Evolutionary conservation across 345 rosid species (phyloP).

Genomic region (Erodium maritimum): DNA sequence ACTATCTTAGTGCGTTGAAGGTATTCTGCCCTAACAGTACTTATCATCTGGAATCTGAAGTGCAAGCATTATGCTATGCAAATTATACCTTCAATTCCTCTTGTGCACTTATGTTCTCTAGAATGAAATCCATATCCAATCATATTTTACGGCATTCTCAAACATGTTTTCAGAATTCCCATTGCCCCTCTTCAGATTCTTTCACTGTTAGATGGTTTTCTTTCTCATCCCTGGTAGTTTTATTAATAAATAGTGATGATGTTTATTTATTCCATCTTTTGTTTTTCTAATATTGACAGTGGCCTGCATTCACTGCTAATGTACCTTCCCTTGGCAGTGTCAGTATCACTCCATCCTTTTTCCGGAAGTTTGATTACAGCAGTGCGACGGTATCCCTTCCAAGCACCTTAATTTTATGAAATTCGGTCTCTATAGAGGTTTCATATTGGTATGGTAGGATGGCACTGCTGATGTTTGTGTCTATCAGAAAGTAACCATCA

Average conservation of each 20-base stretch:
- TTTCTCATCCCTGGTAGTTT: no score
- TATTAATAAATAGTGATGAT: background rate
- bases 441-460: background rate
- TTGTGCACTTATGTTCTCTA: background rate
- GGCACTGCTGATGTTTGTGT: background rate
- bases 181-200: background rate
- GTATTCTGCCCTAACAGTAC: conserved; percentile 15
- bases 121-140: background rate
- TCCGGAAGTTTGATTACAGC: conserved; percentile 71
- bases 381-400: conserved; percentile 40
- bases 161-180: background rate
- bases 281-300: conserved; percentile 20
- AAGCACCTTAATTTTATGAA: background rate
- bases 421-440: background rate
- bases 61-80: background rate
- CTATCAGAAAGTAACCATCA: background rate
- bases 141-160: background rate
- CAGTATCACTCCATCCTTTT: conserved; percentile 62
- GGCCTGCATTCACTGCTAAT: conserved; percentile 65
- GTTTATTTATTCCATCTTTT: background rate
- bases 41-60: background rate
- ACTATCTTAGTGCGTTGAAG: conserved; percentile 77
- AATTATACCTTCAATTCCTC: background rate
- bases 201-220: background rate
- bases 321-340: conserved; percentile 47